phyloP scores from a whole-genome alignment of 2,329 filamentous ascomycete genomes.

The Phialophora macrospora region DNA sequence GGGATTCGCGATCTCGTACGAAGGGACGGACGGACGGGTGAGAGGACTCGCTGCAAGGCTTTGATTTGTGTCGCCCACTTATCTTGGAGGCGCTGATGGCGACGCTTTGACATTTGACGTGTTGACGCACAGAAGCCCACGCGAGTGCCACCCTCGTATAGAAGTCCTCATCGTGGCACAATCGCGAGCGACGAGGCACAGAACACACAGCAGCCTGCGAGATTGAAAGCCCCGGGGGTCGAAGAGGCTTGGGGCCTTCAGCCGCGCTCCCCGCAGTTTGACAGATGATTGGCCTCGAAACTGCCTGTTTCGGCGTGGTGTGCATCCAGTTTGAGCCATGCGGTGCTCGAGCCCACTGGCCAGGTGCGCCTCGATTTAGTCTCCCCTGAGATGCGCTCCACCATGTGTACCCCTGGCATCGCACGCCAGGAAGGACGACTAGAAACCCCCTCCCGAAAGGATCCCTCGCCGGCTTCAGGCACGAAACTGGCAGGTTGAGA shows the following conservation, averaged over 20 bases:
- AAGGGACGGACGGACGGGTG: background rate
- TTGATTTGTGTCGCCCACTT: background rate
- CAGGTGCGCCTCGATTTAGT: conserved; percentile 4
- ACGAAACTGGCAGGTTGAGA: background rate
- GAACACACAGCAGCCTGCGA: background rate
- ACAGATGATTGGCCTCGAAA: conserved; percentile 20
- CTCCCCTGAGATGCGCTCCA: conserved; percentile 14
- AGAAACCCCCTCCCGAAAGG: background rate
- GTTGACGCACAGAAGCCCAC: background rate
- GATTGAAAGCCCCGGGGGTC: background rate
- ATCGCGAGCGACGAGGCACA: background rate
- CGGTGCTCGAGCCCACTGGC: conserved; percentile 5
- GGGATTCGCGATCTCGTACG: background rate
- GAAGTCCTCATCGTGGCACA: background rate
- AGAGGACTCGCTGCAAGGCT: background rate
- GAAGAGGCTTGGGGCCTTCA: conserved; percentile 10
- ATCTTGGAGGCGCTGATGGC: background rate
- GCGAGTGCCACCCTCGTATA: conserved; percentile 4
- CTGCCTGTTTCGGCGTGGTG: conserved; percentile 17
- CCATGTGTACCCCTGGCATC: background rate
- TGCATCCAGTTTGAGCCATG: conserved; percentile 7
- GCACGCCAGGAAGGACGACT: background rate
- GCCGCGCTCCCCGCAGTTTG: conserved; percentile 2
- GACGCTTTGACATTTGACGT: background rate
- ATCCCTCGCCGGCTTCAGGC: background rate